Evolutionary conservation across 441 rosid species (phyloP), one percentile per base, ranked within the genome.

Genomic region (Corymbia calophylla): DNA sequence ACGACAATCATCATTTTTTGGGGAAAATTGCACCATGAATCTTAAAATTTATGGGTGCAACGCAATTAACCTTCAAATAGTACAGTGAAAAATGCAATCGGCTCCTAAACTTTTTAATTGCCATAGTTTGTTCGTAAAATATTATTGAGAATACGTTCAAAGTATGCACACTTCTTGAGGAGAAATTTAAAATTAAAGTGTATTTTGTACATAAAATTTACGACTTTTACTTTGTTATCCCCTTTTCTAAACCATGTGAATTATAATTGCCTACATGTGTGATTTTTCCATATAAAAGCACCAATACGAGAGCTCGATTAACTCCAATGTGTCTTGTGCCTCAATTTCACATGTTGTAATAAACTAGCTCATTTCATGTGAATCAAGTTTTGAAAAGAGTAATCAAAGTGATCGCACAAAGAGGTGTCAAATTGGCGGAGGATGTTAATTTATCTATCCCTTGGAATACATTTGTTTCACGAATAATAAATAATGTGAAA

Each of bases 401-500:
- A 73, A 49, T 39, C 84, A 21, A 0, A 21, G 49, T 1, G 84
- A 39, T 73, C 48, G 11, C 29, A 6, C 49, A 73, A 64, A 68
- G 7, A 70, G 48, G 48, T 35, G 27, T 18, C 13, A 7, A 7
- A 64, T 64, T 0, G 35, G 19, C 19, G 18, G 12, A 31, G 8
- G 23, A 31, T 0, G 44, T 31, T 39, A 66, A 66, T 9, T 66
- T 16, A 31, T 66, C 77, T 1, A 31, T 66, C 0, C 8, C 23
- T 31, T 16, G 5, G 6, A 4, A 0, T 8, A 8, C 0, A 6
- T 31, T 55, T n/a, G 0, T 66, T 66, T 66, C 0, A 0, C 0
- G 0, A 8, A 64, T 15, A 31, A n/a, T 66, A 1, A n/a, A n/a
- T 64, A 0, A 64, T n/a, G 7, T n/a, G 0, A n/a, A n/a, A 8